Conservation (phyloP, 1,139 yeast genomes). For the Geotrichum macrosporum region DNA sequence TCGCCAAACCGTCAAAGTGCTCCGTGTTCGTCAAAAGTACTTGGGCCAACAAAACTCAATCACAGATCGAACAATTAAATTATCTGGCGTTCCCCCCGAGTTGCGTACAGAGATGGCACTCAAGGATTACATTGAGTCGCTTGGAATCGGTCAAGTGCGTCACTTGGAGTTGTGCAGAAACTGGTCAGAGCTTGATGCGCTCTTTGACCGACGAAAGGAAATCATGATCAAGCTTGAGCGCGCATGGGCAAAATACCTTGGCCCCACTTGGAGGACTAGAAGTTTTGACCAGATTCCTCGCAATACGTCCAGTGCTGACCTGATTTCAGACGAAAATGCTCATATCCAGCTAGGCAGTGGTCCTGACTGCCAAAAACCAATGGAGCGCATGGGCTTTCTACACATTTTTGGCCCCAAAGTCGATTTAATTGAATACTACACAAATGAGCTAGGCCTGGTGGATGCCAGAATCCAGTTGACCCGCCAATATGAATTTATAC, state of each 20-base stretch:
- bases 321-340: slow-evolving; percentile 21
- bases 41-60: slow-evolving; percentile 85
- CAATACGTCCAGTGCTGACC: slow-evolving; percentile 15
- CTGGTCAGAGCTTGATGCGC: slow-evolving; percentile 67
- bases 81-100: slow-evolving; percentile 88
- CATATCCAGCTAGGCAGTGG: slow-evolving; percentile 16
- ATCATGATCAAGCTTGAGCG: slow-evolving; percentile 59
- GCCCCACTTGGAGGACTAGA: slow-evolving; percentile 35
- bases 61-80: slow-evolving; percentile 84
- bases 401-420: slow-evolving; percentile 56
- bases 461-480: slow-evolving; percentile 54
- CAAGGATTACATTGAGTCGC: slow-evolving; percentile 65
- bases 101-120: slow-evolving; percentile 65
- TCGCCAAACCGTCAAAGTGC: slow-evolving; percentile 66
- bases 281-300: background rate
- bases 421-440: slow-evolving; percentile 62
- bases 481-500: slow-evolving; percentile 42
- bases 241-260: slow-evolving; percentile 72
- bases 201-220: slow-evolving; percentile 56
- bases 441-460: slow-evolving; percentile 51
- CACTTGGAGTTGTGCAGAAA: slow-evolving; percentile 75
- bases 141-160: slow-evolving; percentile 77
- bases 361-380: slow-evolving; percentile 39
- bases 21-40: slow-evolving; percentile 72
- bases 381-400: slow-evolving; percentile 42